These are phyloP conservation scores for Angomonas ambiguus DNA, from an alignment of 208 protist genomes.

Conservation along the genomic window DNA sequence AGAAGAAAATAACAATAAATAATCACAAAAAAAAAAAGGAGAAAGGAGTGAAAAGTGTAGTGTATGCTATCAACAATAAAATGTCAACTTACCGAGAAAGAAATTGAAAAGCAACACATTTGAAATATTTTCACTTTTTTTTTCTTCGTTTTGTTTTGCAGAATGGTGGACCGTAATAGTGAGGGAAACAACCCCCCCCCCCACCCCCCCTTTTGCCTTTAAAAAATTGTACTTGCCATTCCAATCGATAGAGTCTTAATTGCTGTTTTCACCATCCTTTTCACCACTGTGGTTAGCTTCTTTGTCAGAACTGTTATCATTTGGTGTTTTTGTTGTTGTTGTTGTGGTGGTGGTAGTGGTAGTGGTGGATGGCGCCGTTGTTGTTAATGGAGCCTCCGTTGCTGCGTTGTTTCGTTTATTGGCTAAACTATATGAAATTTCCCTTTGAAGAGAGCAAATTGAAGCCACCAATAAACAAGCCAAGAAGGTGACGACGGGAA, in stretches of 20 bases:
- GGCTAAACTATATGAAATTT: not conserved
- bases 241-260: too few relatives aligned
- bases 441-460: constrained; percentile 4
- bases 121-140: too few relatives aligned
- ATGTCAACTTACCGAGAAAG: too few relatives aligned
- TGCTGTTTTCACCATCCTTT: not conserved
- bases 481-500: not conserved
- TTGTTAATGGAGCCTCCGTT: not conserved
- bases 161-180: too few relatives aligned
- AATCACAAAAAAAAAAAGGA: not conserved
- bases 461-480: not conserved
- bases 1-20: too few relatives aligned
- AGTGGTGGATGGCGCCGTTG: not conserved
- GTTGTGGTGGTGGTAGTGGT: constrained; percentile 2
- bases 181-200: too few relatives aligned
- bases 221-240: too few relatives aligned
- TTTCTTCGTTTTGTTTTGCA: too few relatives aligned
- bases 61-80: too few relatives aligned
- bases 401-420: not conserved
- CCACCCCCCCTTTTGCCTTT: too few relatives aligned
- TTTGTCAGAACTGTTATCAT: not conserved
- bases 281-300: not conserved
- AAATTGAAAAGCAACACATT: not conserved
- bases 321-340: not conserved
- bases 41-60: not conserved